Base-by-base conservation (phyloP, 2,329 filamentous ascomycete species). In the Alternaria ventricosa region DNA sequence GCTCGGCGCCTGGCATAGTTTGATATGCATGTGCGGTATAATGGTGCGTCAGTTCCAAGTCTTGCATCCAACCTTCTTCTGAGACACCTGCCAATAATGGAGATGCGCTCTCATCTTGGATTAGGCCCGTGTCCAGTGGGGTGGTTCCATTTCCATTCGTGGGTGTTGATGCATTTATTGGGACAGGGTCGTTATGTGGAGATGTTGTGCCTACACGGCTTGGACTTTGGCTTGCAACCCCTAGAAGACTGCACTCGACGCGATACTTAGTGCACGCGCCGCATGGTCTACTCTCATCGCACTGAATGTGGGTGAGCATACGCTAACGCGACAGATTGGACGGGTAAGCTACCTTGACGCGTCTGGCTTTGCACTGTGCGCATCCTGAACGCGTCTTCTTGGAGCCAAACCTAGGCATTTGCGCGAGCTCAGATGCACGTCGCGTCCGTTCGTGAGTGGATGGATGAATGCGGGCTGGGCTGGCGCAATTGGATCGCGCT, bases 1-100 rank as follows among this genome's bases (percentile, higher is more conserved):
- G 44, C n/a, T 72, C 68, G 23, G 61, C 36, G 3, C 72, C 72
- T 4, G 71, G 69, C 51, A 77, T 58, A 2, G 70, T 73, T 36
- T 64, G 58, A 47, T 68, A 61, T 23, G 72, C 71, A 57, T 71
- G 66, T n/a, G 69, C 68, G 15, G 73, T 75, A 55, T 70, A 73
- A 36, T 75, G 73, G 53, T 75, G 69, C 71, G 75, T 76, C 50
- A 76, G 50, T 60, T 76, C 73, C 28, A 75, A 64, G 53, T 76
- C 73, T 45, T 66, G 63, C 55, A 72, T 70, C 74, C 74, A 76
- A 25, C 63, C 61, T 10, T 47, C 61, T 10, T 54, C 44, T 9
- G 54, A 33, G 2, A 20, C 23, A 46, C 50, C 61, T 12, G 22
- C 36, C 7, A 45, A 44, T 6, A 20, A 22, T 10, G 56, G 33